A percentile compares a stretch with the other conserved stretches of the same genome.
These are phyloP conservation scores for Tylopilus orsonianus DNA, from an alignment of 1,284 basidiomycete genomes.

Conservation along the genomic window DNA sequence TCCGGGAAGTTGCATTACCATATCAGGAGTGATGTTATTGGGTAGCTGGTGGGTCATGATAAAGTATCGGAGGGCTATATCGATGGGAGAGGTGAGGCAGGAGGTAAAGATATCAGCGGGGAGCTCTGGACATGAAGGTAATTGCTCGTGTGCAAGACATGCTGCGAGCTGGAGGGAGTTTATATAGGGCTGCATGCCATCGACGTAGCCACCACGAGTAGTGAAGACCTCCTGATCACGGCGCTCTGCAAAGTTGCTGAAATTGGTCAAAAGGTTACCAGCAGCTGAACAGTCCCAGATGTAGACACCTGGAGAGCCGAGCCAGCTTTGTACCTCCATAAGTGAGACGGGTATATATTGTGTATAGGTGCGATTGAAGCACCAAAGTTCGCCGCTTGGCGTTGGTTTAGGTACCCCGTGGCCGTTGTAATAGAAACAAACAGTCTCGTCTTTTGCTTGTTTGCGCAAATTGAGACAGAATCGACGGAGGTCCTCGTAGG, in stretches of 20 bases:
- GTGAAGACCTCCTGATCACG: slow-evolving; percentile 78
- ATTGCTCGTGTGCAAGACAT: slow-evolving; percentile 87
- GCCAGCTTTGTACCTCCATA: slow-evolving; percentile 89
- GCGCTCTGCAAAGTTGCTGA: slow-evolving; percentile 83
- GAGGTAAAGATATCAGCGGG: slow-evolving; percentile 98
- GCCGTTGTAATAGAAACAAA: slow-evolving; percentile 98
- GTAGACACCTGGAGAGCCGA: slow-evolving; percentile 93
- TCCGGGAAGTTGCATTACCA: slow-evolving; percentile 95
- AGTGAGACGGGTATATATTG: slow-evolving; percentile 98
- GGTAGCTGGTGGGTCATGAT: slow-evolving; percentile 88
- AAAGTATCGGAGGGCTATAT: slow-evolving; percentile 94
- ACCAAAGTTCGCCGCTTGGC: slow-evolving; percentile 96
- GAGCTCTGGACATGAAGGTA: slow-evolving; percentile 95
- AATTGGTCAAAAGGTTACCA: slow-evolving; percentile 90
- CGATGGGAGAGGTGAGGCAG: slow-evolving; percentile 96
- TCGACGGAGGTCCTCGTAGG: slow-evolving; percentile 91
- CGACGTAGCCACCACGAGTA: slow-evolving; percentile 58
- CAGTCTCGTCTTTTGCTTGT: slow-evolving; percentile 90
- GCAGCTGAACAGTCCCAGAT: slow-evolving; percentile 99
- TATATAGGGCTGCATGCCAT: slow-evolving; percentile 72
- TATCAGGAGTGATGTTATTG: slow-evolving; percentile 78
- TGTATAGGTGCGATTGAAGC: slow-evolving; percentile 97
- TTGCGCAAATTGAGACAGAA: slow-evolving; percentile 86
- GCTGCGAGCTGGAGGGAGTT: slow-evolving; percentile 96
- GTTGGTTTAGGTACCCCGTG: slow-evolving; percentile 98